Base-by-base conservation (phyloP, 306 rosid genomes). In the Astragalus membranaceus region DNA sequence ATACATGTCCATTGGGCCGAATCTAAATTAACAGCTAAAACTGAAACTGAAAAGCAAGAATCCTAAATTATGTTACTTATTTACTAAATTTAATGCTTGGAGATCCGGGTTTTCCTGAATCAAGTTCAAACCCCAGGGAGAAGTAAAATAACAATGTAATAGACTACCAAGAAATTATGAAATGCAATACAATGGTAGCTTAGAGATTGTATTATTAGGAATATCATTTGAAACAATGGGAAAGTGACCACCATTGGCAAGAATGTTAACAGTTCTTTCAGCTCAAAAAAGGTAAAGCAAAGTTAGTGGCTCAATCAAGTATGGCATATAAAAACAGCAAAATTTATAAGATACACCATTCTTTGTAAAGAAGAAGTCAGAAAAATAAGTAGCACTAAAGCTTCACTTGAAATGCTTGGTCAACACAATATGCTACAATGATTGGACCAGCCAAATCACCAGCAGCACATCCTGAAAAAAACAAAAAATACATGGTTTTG, bases 371-470 rank as follows among this genome's bases (percentile, higher is more conserved):
- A 80, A 67, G 48, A 23, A 11, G 52, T 75, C 51, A 71, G 72
- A 46, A 30, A 64, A 26, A 70, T 47, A 80, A 53, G 29, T 78
- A 46, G 56, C 10, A 11, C 76, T 77, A 86, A 64, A 85, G 69
- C 32, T 82, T 79, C 54, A 77, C 39, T 13, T 65, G 81, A 64
- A 82, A 81, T 58, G 63, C 46, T 73, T 70, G 77, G 78, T 81
- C 89, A 0, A 79, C 49, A 29, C 76, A 86, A 69, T 64, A 42
- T 49, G 89, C 78, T 33, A 90, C 84, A 14, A 92, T 71, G 49
- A 88, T 7, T 14, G 96, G 98, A 55, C 98, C 96, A 10, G 84
- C 91, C 81, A 89, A 76, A 81, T 92, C 98, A 51, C 98, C 96
- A 17, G 72, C 79, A 37, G 85, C 81, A 71, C 96, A 86, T 41